Base-by-base conservation (phyloP, 2,329 filamentous ascomycete genomes). In the Cryphonectria naterciae region DNA sequence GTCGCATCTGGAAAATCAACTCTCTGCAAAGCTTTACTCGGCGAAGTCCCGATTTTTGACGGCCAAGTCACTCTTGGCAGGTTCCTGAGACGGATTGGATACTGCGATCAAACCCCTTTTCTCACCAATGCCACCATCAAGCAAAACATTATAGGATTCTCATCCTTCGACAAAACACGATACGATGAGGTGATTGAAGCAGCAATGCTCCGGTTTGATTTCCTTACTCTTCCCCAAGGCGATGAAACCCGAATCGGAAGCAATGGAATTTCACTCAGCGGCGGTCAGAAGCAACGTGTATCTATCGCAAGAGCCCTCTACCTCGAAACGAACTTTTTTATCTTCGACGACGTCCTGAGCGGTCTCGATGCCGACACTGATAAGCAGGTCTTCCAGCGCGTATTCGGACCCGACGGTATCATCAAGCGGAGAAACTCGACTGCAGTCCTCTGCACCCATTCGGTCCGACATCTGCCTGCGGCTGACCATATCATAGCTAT, bases 401-500 rank as follows among this genome's bases (percentile, higher is more conserved):
- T 85, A 0, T 82, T 85, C 65, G 79, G 81, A 0, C 46, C 74
- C 5, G 72, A 75, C 37, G 81, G 83, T 0, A 70, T 85, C 1
- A 69, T 78, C 25, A 73, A 73, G 13, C 72, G 69, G 11, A 72
- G 77, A 64, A 64, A 68, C 5, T 72, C 76, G 2, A 77, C 77
- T 1, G 75, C 71, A 7, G 74, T 83, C 0, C 74, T 83, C 22
- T 83, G 80, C 73, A 84, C 81, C 0, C 81, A 84, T 71, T 80
- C 79, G 2, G 75, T 83, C 28, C 75, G 77, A 4, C 79, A 81
- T 69, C 74, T 86, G 0, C 81, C 83, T 0, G 76, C 77, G 0
- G 82, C 84, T 1, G 81, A 86, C 61, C 81, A 85, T 46, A 82
- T 88, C 10, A 81, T 88, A 54, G 83, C 82, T 0, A 79, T 88